Evolutionary conservation across 306 rosid genomes (phyloP).

Genomic region (Pyrus betulifolia): DNA sequence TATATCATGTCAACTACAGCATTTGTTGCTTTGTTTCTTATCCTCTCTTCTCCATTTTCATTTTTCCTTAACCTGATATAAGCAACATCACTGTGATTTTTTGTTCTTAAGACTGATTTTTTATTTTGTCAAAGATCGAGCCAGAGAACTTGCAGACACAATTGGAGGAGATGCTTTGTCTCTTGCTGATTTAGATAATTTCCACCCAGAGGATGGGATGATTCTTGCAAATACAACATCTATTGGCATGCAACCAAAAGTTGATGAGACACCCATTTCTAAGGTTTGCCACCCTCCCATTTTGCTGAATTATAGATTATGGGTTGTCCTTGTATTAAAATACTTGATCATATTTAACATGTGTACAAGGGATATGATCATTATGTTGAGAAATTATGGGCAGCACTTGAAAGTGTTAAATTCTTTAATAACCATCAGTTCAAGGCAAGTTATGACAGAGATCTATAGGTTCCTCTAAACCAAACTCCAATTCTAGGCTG

Average conservation of each 20-base stretch:
- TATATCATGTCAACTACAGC: neutral
- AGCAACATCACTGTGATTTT: neutral
- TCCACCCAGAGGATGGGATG: conserved; percentile 80
- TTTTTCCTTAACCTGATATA: neutral
- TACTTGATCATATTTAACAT: neutral
- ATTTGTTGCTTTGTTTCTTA: neutral
- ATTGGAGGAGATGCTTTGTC: conserved; percentile 79
- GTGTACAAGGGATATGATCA: neutral
- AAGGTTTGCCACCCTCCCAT: conserved; percentile 48
- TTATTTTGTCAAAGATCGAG: conserved; percentile 55
- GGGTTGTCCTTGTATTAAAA: conserved; percentile 1
- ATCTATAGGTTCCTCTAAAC: neutral
- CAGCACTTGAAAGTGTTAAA: neutral
- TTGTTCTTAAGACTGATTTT: neutral
- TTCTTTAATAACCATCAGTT: neutral
- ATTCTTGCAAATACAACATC: conserved; percentile 92
- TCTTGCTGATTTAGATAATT: conserved; percentile 62
- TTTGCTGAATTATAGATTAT: neutral
- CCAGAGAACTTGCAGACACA: conserved; percentile 69
- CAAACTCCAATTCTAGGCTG: neutral
- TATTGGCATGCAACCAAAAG: conserved; percentile 91
- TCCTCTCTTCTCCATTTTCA: neutral
- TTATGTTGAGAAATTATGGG: neutral
- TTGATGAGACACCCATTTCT: conserved; percentile 73
- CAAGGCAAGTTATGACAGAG: neutral